A percentile compares a stretch with the other conserved stretches of the same genome.
Evolutionary conservation across 2,329 filamentous ascomycete genomes (phyloP).

Genomic region (Neofusicoccum cordaticola): DNA sequence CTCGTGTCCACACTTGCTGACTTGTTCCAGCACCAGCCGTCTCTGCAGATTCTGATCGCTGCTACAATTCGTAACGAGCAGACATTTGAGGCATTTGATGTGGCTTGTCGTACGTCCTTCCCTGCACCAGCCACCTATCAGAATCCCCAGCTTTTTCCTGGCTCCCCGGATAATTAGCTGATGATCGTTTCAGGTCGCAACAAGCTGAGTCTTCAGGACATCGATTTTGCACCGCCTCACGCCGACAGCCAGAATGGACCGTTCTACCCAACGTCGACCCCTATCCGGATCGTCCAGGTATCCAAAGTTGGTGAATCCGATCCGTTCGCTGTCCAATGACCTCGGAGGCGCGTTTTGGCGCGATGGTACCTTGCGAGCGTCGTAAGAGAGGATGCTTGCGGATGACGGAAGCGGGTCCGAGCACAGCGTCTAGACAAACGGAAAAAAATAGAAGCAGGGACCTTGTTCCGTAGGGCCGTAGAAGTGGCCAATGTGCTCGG

Average conservation of each 20-base stretch:
- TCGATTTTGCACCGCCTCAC: slow-evolving; percentile 31
- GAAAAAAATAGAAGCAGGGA: background rate
- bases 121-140: slow-evolving; percentile 12
- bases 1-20: slow-evolving; percentile 64
- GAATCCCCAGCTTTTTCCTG: background rate
- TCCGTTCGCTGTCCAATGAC: slow-evolving; percentile 1
- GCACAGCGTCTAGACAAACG: slow-evolving; percentile 4
- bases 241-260: slow-evolving; percentile 55
- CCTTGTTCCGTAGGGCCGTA: background rate
- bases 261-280: slow-evolving; percentile 61
- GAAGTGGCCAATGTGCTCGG: background rate
- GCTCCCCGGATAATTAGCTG: slow-evolving; percentile 5
- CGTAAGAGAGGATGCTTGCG: background rate
- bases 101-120: slow-evolving; percentile 53
- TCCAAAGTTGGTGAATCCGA: slow-evolving; percentile 8
- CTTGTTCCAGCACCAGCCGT: slow-evolving; percentile 57
- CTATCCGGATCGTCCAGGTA: slow-evolving; percentile 51
- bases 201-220: slow-evolving; percentile 32
- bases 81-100: slow-evolving; percentile 65
- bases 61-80: slow-evolving; percentile 68
- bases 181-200: slow-evolving; percentile 36
- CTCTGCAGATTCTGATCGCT: slow-evolving; percentile 62
- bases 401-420: background rate
- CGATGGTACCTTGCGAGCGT: background rate
- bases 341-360: background rate